Conservation (phyloP, 306 rosid genomes). For the Phaseolus lunatus region DNA sequence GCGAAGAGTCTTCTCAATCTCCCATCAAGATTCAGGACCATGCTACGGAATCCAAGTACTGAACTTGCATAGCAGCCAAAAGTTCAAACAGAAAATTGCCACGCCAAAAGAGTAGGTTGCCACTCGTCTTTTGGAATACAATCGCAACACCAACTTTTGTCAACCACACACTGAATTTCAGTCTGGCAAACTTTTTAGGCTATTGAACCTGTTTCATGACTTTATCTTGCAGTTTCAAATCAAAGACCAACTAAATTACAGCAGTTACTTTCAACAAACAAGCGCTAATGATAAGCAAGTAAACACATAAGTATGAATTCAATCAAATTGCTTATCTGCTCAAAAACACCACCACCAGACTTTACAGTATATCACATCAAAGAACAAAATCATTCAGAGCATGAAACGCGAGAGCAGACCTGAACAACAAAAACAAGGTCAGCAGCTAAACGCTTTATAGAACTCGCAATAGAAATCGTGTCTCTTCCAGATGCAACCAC, state of each 20-base stretch:
- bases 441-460: slow-evolving; percentile 74
- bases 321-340: not conserved
- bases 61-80: not conserved
- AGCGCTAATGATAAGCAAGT: not conserved
- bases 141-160: slow-evolving; percentile 31
- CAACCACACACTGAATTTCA: slow-evolving; percentile 28
- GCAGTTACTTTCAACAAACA: not conserved
- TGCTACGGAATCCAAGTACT: not conserved
- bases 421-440: slow-evolving; percentile 87
- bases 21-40: slow-evolving; percentile 33
- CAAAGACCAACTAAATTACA: not conserved
- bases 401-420: slow-evolving; percentile 56
- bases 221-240: slow-evolving; percentile 17
- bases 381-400: slow-evolving; percentile 8
- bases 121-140: slow-evolving; percentile 14
- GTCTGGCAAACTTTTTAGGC: slow-evolving; percentile 24
- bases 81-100: slow-evolving; percentile 8
- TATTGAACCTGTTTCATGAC: slow-evolving; percentile 1
- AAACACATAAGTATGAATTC: not conserved
- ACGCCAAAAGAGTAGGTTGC: not conserved
- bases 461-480: slow-evolving; percentile 85
- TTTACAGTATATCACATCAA: slow-evolving; percentile 26
- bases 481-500: slow-evolving; percentile 96
- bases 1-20: no score
- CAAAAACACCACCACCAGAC: not conserved